Percentiles rank a stretch among this genome's conserved stretches.
phyloP scores from a whole-genome alignment of 257 asterid genomes.

The Nicotiana tabacum region DNA sequence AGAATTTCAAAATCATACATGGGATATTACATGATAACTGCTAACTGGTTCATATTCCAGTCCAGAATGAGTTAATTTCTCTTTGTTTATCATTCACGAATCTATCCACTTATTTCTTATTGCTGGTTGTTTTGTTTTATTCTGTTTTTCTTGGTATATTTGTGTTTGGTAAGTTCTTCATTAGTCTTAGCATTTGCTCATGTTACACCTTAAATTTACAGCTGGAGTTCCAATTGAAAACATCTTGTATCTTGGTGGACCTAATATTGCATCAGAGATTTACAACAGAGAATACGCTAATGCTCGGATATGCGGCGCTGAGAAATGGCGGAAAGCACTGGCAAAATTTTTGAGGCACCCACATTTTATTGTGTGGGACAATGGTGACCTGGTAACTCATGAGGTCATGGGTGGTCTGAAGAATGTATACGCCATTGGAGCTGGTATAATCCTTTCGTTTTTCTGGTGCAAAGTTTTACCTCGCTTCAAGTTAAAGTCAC shows the following conservation, averaged over 20 bases:
- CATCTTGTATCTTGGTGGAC: conserved; percentile 90
- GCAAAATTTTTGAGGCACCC: conserved; percentile 87
- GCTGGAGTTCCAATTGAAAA: conserved; percentile 77
- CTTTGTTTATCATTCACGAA: neutral
- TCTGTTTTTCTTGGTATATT: neutral
- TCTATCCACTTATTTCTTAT: neutral
- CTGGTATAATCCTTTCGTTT: conserved; percentile 39
- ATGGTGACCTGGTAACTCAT: conserved; percentile 80
- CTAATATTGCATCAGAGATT: conserved; percentile 87
- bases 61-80: neutral
- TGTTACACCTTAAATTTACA: conserved; percentile 19
- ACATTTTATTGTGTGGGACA: conserved; percentile 91
- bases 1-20: neutral
- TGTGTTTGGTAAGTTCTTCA: neutral
- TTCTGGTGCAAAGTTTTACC: neutral
- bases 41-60: neutral
- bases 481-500: too few relatives aligned
- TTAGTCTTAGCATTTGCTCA: neutral
- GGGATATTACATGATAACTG: neutral
- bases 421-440: conserved; percentile 88
- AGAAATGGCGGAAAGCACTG: conserved; percentile 82
- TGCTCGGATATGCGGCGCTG: conserved; percentile 89
- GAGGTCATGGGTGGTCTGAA: conserved; percentile 95
- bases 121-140: neutral
- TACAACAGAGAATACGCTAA: conserved; percentile 89